These are phyloP conservation scores for Lantana camara DNA, from an alignment of 257 asterid species.

Conservation along the genomic window DNA sequence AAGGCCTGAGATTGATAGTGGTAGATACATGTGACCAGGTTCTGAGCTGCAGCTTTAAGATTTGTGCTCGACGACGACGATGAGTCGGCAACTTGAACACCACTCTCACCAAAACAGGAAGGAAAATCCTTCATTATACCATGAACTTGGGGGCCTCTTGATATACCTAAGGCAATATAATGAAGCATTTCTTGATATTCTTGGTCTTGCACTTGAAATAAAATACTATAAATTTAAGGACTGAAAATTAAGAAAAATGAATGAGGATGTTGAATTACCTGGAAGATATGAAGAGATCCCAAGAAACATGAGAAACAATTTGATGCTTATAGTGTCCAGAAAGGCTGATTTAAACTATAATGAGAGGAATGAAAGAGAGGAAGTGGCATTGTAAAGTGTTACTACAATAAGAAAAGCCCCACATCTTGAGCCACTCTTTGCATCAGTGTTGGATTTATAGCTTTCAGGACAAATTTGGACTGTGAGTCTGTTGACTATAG, in stretches of 20 bases:
- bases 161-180: not conserved
- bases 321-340: no score
- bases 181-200: no score
- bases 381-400: not conserved
- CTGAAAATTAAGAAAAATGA: not conserved
- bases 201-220: no score
- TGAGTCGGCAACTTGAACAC: constrained; percentile 57
- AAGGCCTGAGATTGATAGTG: constrained; percentile 37
- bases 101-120: constrained; percentile 79
- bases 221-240: not conserved
- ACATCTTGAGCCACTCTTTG: constrained; percentile 21
- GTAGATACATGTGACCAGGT: constrained; percentile 58
- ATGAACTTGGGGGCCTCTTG: constrained; percentile 3
- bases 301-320: constrained; percentile 27
- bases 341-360: no score
- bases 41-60: constrained; percentile 41
- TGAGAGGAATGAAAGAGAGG: no score
- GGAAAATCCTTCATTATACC: constrained; percentile 71
- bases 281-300: constrained; percentile 10
- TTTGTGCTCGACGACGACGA: constrained; percentile 43
- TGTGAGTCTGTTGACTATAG: no score
- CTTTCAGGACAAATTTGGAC: no score
- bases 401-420: constrained; percentile 24
- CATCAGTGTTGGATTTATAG: constrained; percentile 23
- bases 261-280: constrained; percentile 13